These are phyloP conservation scores for Penicillium italicum DNA, from an alignment of 2,329 filamentous ascomycete species.

Conservation along the genomic window DNA sequence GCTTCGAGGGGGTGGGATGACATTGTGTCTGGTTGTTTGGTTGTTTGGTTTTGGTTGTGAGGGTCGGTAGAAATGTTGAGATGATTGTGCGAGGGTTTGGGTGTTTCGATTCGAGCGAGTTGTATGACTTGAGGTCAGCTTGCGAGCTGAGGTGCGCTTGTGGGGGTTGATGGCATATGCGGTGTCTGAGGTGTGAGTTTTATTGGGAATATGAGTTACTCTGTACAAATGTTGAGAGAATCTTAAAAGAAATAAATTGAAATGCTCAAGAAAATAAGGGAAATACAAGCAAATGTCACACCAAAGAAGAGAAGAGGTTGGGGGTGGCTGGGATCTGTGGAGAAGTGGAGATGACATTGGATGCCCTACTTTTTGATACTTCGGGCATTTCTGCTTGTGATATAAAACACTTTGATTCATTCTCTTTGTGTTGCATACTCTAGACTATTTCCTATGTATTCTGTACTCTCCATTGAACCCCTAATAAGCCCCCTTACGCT, in stretches of 20 bases:
- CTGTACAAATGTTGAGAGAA: not conserved
- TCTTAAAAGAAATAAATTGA: not conserved
- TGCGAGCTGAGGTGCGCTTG: not conserved
- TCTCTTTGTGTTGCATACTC: not conserved
- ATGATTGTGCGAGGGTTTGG: not conserved
- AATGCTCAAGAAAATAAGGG: not conserved
- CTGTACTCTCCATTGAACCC: not conserved
- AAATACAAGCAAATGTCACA: not conserved
- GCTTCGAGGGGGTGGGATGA: not conserved
- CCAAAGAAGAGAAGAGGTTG: not conserved
- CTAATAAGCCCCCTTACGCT: conserved; percentile 53
- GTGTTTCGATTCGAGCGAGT: not conserved
- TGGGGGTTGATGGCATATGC: not conserved
- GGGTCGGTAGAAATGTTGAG: not conserved
- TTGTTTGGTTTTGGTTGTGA: not conserved
- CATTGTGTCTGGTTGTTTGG: not conserved
- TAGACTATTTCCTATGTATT: not conserved
- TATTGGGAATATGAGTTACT: not conserved
- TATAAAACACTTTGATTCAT: too few relatives aligned
- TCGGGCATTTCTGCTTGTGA: not conserved
- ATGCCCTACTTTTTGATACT: not conserved
- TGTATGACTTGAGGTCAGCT: not conserved
- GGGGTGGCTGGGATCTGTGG: conserved; percentile 8
- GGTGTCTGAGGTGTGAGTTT: not conserved
- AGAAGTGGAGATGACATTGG: conserved; percentile 1